A percentile compares a stretch with the other conserved stretches of the same genome.
Conservation (phyloP, 2,329 filamentous ascomycete genomes). For the Paramyrothecium roridum region DNA sequence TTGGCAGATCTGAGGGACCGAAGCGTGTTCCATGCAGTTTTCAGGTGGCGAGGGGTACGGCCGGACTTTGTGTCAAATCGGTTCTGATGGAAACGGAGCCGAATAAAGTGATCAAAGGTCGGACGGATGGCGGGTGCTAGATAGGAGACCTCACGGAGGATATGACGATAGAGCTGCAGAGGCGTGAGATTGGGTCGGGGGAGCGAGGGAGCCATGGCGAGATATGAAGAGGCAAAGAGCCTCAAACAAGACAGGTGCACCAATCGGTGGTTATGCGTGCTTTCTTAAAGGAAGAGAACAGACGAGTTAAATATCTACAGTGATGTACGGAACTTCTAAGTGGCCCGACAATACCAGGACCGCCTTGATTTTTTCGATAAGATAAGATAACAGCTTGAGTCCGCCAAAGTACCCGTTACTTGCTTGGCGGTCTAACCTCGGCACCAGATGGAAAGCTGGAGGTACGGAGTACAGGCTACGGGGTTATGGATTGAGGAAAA, state of each 20-base stretch:
- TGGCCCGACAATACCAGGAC: too few species aligned
- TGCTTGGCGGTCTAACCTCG: background rate
- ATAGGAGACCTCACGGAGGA: conserved; percentile 60
- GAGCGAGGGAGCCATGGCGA: conserved; percentile 12
- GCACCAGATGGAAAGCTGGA: background rate
- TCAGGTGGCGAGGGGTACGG: conserved; percentile 27
- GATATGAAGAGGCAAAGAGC: too few species aligned
- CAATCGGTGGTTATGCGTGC: too few species aligned
- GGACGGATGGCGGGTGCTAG: conserved; percentile 48
- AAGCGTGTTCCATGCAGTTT: conserved; percentile 38
- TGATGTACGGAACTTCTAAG: background rate
- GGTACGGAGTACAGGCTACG: background rate
- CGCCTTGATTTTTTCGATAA: background rate
- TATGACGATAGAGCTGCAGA: conserved; percentile 50
- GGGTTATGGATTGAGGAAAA: background rate
- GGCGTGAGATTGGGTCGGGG: conserved; percentile 20
- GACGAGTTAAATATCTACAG: conserved; percentile 25
- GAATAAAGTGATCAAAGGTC: conserved; percentile 41
- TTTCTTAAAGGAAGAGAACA: too few species aligned
- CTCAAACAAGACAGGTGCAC: too few species aligned
- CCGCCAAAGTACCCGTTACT: background rate
- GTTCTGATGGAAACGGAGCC: conserved; percentile 42
- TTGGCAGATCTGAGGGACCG: conserved; percentile 51
- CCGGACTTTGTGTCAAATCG: conserved; percentile 17
- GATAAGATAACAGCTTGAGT: background rate